Base-by-base conservation (phyloP, 495 filamentous ascomycete species). In the Penicillium macrosclerotiorum region DNA sequence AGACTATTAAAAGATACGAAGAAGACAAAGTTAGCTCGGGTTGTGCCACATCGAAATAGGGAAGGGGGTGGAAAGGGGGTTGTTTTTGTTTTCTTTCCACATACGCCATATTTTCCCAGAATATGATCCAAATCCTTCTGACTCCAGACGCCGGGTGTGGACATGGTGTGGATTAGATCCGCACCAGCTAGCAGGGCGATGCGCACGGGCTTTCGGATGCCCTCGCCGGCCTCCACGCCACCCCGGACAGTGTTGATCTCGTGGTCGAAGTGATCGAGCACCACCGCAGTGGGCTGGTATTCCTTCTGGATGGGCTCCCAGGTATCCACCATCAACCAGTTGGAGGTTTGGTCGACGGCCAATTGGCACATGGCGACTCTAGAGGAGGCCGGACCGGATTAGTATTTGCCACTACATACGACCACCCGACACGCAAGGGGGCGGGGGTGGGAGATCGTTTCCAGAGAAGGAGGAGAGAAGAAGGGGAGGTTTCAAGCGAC, bases 91-190 rank as follows among this genome's bases (percentile, higher is more conserved):
- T n/a, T n/a, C 1, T 20, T n/a, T 11, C 2, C 19, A 68, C 71
- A 39, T 68, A 75, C 72, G 18, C 90, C 91, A 60, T 87, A 95
- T 62, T 79, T 73, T 30, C 87, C 83, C n/a, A 97, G 74, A 52
- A 96, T 95, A 43, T 90, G 84, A 55, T 90, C 81, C 36, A 96
- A 68, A 76, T 96, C 90, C 42, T 82, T 77, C 34, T 84, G 72
- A 29, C 81, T 84, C 91, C 91, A 96, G 8, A 96, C 82, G 4
- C 76, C 78, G 0, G 78, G 81, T 2, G 78, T 81, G 16, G 77
- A 82, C 86, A 93, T 91, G 23, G 90, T 95, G 64, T 91, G 86
- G 59, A 95, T 80, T 47, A 95, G 70, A 67, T 94, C 89, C 3
- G 88, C 87, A 2, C 90, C 90, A 8, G 85, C 83, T 22, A 93